A percentile compares a stretch with the other conserved stretches of the same genome.
Evolutionary conservation across 192 early-diverging fungal species (phyloP).

Genomic region (Lunasporangiospora selenospora): DNA sequence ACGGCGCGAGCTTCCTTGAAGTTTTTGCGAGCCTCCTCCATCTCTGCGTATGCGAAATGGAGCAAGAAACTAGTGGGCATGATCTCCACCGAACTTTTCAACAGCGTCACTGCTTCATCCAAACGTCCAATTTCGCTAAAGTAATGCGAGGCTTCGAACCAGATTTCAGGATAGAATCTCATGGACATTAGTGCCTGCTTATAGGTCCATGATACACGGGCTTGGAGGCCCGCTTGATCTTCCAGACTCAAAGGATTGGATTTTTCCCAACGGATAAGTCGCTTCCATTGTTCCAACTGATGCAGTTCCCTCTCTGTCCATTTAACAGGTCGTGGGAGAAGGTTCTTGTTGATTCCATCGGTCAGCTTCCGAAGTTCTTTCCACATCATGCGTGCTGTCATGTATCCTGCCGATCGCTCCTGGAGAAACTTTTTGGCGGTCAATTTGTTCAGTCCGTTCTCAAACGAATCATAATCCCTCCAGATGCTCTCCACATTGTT

Average conservation of each 20-base stretch:
- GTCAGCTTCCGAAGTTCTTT: conserved; percentile 82
- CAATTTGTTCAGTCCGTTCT: conserved; percentile 83
- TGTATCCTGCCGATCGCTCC: conserved; percentile 88
- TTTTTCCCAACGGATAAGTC: conserved; percentile 91
- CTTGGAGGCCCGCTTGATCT: conserved; percentile 60
- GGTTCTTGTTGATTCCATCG: conserved; percentile 74
- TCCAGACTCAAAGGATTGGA: conserved; percentile 85
- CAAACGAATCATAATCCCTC: conserved; percentile 96
- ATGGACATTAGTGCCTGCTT: conserved; percentile 85
- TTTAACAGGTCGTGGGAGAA: conserved; percentile 75
- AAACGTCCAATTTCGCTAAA: conserved; percentile 59
- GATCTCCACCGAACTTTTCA: conserved; percentile 73
- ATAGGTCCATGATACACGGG: conserved; percentile 86
- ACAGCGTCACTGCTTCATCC: conserved; percentile 66
- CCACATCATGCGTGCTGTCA: conserved; percentile 89
- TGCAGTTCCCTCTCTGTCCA: conserved; percentile 82
- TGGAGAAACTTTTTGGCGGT: conserved; percentile 91
- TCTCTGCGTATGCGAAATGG: conserved; percentile 77
- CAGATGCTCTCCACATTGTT: conserved; percentile 91
- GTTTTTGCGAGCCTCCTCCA: conserved; percentile 69
- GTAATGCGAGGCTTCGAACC: conserved; percentile 77
- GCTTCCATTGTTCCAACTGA: conserved; percentile 76
- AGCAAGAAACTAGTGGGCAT: conserved; percentile 76
- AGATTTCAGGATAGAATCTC: conserved; percentile 89
- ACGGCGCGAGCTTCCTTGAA: conserved; percentile 57